Percentiles rank a stretch among this genome's conserved stretches.
These are phyloP conservation scores for Pythium rishiriense DNA, from an alignment of 352 stramenopile genomes.

Conservation along the genomic window DNA sequence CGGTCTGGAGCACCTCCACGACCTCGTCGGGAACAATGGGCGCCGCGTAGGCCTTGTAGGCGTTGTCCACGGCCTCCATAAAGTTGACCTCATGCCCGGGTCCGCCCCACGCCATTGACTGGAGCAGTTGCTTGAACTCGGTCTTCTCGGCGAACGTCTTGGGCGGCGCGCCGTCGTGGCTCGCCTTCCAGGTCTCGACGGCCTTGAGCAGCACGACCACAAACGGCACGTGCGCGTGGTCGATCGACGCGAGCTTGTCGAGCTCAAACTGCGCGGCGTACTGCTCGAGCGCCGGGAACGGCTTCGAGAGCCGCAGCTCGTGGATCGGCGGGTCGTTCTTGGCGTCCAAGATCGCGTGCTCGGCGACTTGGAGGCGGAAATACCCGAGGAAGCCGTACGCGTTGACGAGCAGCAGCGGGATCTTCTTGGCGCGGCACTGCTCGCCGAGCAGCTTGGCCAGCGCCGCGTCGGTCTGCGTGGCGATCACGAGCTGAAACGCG, in stretches of 20 bases:
- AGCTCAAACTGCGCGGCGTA: slow-evolving; percentile 67
- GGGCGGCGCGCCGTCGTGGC: slow-evolving; percentile 52
- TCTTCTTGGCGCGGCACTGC: slow-evolving; percentile 58
- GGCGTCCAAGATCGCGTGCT: slow-evolving; percentile 88
- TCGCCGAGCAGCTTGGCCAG: slow-evolving; percentile 58
- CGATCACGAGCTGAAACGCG: slow-evolving; percentile 87
- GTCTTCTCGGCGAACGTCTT: slow-evolving; percentile 89
- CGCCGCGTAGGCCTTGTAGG: slow-evolving; percentile 92
- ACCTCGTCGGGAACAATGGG: slow-evolving; percentile 84
- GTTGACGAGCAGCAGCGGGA: slow-evolving; percentile 86
- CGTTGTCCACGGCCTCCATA: slow-evolving; percentile 91
- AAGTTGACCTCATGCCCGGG: slow-evolving; percentile 94
- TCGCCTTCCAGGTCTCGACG: slow-evolving; percentile 55
- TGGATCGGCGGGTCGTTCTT: slow-evolving; percentile 85
- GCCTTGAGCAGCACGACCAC: slow-evolving; percentile 90
- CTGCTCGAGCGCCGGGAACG: slow-evolving; percentile 68
- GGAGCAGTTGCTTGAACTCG: slow-evolving; percentile 81
- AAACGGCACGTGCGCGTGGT: slow-evolving; percentile 93
- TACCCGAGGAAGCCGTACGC: slow-evolving; percentile 94
- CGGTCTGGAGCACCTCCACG: slow-evolving; percentile 46
- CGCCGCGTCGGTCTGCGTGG: slow-evolving; percentile 75
- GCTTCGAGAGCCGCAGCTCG: slow-evolving; percentile 88
- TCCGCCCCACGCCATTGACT: slow-evolving; percentile 54
- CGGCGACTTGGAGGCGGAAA: slow-evolving; percentile 86
- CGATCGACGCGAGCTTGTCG: slow-evolving; percentile 66